Base-by-base conservation (phyloP, 768 basidiomycete species). In the Amyloporia xantha region DNA sequence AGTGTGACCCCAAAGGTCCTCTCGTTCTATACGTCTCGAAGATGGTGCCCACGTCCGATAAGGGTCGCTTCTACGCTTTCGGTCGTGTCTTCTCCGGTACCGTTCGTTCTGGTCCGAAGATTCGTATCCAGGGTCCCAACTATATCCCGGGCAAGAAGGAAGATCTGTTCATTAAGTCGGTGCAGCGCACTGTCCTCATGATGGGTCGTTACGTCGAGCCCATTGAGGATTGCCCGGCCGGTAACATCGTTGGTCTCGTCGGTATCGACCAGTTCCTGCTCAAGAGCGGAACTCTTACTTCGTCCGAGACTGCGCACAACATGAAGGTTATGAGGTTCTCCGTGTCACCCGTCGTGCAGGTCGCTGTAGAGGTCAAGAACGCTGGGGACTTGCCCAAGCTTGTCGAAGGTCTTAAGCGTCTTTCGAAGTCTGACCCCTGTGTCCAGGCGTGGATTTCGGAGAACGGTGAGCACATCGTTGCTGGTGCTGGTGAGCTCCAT, bases 311-410 rank as follows among this genome's bases (percentile, higher is more conserved):
- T 46, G 96, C 96, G 44, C 96, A 99, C 79, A 99, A 99, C 79
- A 96, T 99, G 93, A 91, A 77, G 76, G 93, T 99, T 71, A 99
- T 99, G 96, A 91, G 88, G 75, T 97, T 97, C 82, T 98, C 94
- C 68, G 96, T 99, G 49, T 98, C 96, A 25, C 96, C 96, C 59
- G 96, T 99, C 77, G 96, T 99, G 39, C 96, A 84, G 68, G 92
- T 98, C 64, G 91, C 96, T 57, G 96, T 99, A 60, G 96, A 99
- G 71, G 96, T 98, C 71, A 98, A 98, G 86, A 99, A 98, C 70
- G 92, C 96, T 50, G 82, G 91, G 51, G 96, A 99, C 79, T 80
- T 99, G 41, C 96, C 96, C 65, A 99, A 99, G 75, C 88, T 99
- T 57, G 96, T 98, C 54, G 96, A 99, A 79, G 96, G 96, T 76